These are phyloP conservation scores for Parathielavia appendiculata DNA, from an alignment of 495 filamentous ascomycete species.

Conservation along the genomic window DNA sequence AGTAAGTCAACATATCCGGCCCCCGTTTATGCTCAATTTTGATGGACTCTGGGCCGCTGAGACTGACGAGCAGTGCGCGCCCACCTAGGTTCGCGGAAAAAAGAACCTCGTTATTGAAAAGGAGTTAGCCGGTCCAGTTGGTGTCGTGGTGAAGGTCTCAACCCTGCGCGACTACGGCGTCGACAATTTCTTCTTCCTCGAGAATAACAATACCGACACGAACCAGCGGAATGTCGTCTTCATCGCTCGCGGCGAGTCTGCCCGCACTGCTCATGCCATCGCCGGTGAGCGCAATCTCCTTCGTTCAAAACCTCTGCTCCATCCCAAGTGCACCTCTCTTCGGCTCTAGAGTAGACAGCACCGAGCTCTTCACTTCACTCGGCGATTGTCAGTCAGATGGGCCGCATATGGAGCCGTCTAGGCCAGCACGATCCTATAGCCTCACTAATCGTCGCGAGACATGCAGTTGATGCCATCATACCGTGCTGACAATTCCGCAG, in stretches of 20 bases:
- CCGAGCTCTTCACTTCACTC: constrained; percentile 18
- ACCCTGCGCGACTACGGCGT: constrained; percentile 81
- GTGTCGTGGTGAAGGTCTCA: constrained; percentile 90
- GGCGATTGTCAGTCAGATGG: constrained; percentile 17
- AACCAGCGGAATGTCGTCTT: constrained; percentile 95
- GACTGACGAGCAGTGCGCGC: constrained; percentile 29
- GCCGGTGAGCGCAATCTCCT: constrained; percentile 61
- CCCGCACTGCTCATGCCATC: constrained; percentile 71
- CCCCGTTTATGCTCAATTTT: not conserved
- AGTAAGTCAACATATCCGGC: constrained; percentile 60
- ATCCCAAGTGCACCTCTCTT: not conserved
- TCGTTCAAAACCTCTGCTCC: constrained; percentile 11
- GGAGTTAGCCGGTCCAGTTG: constrained; percentile 80
- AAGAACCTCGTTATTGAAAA: constrained; percentile 96
- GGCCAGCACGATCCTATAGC: constrained; percentile 3
- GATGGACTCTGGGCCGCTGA: constrained; percentile 20
- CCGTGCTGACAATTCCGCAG: constrained; percentile 49
- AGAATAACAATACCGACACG: constrained; percentile 86
- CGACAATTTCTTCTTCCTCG: constrained; percentile 90
- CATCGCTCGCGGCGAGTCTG: constrained; percentile 81
- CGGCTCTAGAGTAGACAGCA: constrained; percentile 27
- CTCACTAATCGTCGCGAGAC: constrained; percentile 7
- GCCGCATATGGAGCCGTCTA: constrained; percentile 17
- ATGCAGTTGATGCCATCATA: constrained; percentile 18
- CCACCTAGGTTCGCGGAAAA: constrained; percentile 81